phyloP scores from a whole-genome alignment of 2,329 filamentous ascomycete species.

The Periconia macrospinosa region DNA sequence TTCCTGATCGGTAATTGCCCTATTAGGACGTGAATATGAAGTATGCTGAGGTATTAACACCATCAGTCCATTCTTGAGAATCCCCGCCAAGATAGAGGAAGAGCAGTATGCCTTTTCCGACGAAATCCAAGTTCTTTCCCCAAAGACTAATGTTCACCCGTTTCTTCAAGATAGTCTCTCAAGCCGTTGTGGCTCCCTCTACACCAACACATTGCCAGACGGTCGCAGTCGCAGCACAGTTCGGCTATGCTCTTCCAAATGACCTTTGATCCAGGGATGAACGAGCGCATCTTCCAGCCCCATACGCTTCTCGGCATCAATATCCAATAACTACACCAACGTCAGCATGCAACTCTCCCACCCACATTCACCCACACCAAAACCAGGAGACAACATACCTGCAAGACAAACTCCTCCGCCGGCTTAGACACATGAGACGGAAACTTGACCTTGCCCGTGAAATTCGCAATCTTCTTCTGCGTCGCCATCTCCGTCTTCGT shows the following conservation, averaged over 20 bases:
- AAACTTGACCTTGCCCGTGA: conserved; percentile 82
- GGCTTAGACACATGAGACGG: conserved; percentile 84
- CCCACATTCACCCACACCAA: background rate
- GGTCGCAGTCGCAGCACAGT: conserved; percentile 3
- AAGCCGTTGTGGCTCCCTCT: background rate
- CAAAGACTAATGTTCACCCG: too few relatives aligned
- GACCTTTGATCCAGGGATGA: conserved; percentile 92
- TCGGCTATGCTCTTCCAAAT: conserved; percentile 41
- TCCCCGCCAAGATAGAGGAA: too few relatives aligned
- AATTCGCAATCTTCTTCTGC: conserved; percentile 70
- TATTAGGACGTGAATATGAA: too few relatives aligned
- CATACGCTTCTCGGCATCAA: conserved; percentile 87
- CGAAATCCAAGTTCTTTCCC: too few relatives aligned
- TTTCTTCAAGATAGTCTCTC: background rate
- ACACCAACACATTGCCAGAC: conserved; percentile 4
- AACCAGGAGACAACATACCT: conserved; percentile 21
- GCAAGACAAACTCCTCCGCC: conserved; percentile 75
- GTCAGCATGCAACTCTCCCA: background rate
- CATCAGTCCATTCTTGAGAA: too few relatives aligned
- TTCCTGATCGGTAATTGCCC: too few relatives aligned
- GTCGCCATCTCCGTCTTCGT: conserved; percentile 82
- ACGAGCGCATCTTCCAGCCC: conserved; percentile 79
- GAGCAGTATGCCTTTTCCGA: too few relatives aligned
- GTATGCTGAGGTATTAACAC: too few relatives aligned
- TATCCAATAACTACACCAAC: conserved; percentile 17